Conservation (phyloP, 139 green algal species). For the Chlamydomonas schloesseri region DNA sequence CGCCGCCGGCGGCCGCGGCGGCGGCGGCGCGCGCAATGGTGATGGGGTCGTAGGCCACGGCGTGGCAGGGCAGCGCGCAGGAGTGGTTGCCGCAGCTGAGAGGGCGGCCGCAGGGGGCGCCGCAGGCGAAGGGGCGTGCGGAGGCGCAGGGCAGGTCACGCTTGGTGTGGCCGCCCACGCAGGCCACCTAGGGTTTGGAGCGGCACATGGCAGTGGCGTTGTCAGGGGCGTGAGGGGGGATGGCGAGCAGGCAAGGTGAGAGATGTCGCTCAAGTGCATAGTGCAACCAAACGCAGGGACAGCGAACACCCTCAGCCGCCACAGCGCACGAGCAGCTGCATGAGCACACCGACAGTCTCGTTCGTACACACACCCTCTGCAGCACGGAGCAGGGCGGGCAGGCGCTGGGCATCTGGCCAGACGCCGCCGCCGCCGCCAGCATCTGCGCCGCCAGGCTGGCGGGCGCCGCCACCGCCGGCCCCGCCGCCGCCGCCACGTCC, state of each 20-base stretch:
- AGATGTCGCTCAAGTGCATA: too few relatives aligned
- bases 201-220: too few relatives aligned
- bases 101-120: constrained; percentile 39
- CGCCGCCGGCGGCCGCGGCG: background rate
- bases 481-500: background rate
- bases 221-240: too few relatives aligned
- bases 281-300: too few relatives aligned
- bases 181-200: constrained; percentile 50
- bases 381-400: constrained; percentile 71
- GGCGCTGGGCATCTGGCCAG: constrained; percentile 5
- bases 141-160: constrained; percentile 55
- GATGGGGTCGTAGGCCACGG: background rate
- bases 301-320: too few relatives aligned
- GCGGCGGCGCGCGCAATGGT: background rate
- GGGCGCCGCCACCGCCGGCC: background rate
- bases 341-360: too few relatives aligned
- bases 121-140: constrained; percentile 62
- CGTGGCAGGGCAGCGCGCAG: constrained; percentile 75
- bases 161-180: constrained; percentile 64
- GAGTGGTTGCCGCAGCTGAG: constrained; percentile 80
- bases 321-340: too few relatives aligned
- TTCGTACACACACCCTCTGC: too few relatives aligned
- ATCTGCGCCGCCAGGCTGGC: constrained; percentile 17
- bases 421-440: constrained; percentile 38
- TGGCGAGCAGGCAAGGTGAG: too few relatives aligned